phyloP scores from a whole-genome alignment of 1,139 yeast genomes.

The Kluyveromyces marxianus region DNA sequence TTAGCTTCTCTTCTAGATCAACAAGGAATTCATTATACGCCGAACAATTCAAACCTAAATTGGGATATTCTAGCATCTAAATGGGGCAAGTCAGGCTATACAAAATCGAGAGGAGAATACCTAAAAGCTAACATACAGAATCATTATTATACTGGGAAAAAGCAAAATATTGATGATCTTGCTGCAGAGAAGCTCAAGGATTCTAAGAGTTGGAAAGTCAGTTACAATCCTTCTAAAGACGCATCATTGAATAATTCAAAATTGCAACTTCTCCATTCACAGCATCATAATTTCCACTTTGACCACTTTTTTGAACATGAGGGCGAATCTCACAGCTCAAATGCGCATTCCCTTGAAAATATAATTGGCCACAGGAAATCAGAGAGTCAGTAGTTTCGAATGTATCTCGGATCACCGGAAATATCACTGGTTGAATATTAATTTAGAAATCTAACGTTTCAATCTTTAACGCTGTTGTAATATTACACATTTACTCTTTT shows the following conservation, averaged over 20 bases:
- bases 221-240: neutral
- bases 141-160: neutral
- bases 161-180: slow-evolving; percentile 3
- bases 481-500: no score
- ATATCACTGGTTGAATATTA: no score
- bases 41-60: neutral
- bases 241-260: neutral
- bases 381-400: no score
- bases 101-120: neutral
- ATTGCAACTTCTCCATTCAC: neutral
- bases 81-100: slow-evolving; percentile 3
- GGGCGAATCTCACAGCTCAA: no score
- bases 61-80: slow-evolving; percentile 4
- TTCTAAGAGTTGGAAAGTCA: slow-evolving; percentile 10
- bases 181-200: slow-evolving; percentile 5
- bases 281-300: neutral
- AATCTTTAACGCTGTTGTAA: no score
- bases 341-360: no score
- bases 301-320: no score
- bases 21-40: slow-evolving; percentile 4
- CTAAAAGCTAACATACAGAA: neutral
- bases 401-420: no score
- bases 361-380: no score
- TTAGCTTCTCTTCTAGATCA: slow-evolving; percentile 4
- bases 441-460: no score